These are phyloP conservation scores for Boletellus sp. DNA, from an alignment of 768 basidiomycete species.

Conservation along the genomic window DNA sequence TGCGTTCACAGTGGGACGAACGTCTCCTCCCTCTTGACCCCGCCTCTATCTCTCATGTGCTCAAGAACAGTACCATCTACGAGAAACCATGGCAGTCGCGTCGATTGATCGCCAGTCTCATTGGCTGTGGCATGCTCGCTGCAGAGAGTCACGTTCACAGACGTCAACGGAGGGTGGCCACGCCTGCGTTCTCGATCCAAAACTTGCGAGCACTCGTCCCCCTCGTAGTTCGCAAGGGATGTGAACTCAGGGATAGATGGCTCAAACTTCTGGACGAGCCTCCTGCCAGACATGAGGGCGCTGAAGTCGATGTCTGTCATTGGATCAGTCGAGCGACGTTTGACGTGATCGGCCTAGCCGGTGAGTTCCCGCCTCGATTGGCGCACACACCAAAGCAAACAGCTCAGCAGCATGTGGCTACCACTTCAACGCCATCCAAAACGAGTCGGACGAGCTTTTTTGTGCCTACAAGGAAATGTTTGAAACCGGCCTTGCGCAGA, in stretches of 20 bases:
- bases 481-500: slow-evolving; percentile 61
- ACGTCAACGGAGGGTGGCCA: slow-evolving; percentile 73
- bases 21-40: slow-evolving; percentile 83
- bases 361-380: slow-evolving; percentile 35
- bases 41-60: slow-evolving; percentile 64
- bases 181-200: slow-evolving; percentile 77
- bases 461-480: slow-evolving; percentile 85
- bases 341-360: slow-evolving; percentile 89
- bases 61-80: slow-evolving; percentile 68
- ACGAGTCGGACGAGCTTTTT: slow-evolving; percentile 76
- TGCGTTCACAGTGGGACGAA: slow-evolving; percentile 58
- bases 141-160: slow-evolving; percentile 77
- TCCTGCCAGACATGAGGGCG: slow-evolving; percentile 11
- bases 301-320: slow-evolving; percentile 66
- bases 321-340: slow-evolving; percentile 85
- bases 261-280: slow-evolving; percentile 39
- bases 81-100: slow-evolving; percentile 85
- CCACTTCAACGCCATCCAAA: slow-evolving; percentile 76
- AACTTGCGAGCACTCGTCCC: slow-evolving; percentile 71
- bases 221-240: slow-evolving; percentile 66
- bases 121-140: slow-evolving; percentile 80
- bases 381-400: neutral
- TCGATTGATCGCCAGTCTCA: slow-evolving; percentile 65
- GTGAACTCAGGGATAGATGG: slow-evolving; percentile 61
- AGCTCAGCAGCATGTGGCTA: slow-evolving; percentile 70